Evolutionary conservation across 2,329 filamentous ascomycete species (phyloP).

Genomic region (Aspergillus pseudotamarii): DNA sequence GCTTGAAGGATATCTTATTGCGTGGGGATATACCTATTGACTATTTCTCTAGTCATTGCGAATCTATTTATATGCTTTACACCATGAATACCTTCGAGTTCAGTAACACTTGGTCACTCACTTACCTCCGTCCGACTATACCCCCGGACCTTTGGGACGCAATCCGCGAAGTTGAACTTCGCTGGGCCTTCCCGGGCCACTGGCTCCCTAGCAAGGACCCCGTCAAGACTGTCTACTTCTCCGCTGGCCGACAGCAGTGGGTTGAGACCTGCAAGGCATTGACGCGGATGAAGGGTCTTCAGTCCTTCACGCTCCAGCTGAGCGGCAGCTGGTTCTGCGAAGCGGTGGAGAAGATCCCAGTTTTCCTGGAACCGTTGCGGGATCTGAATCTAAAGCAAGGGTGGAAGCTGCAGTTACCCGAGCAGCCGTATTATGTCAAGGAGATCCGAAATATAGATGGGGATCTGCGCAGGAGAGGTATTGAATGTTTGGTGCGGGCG

Average conservation of each 20-base stretch:
- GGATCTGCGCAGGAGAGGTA: slow-evolving; percentile 35
- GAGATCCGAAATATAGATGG: slow-evolving; percentile 32
- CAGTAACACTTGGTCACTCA: slow-evolving; percentile 44
- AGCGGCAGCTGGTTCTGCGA: slow-evolving; percentile 42
- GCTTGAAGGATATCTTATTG: background rate
- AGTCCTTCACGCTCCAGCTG: slow-evolving; percentile 35
- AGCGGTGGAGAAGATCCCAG: slow-evolving; percentile 36
- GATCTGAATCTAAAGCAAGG: slow-evolving; percentile 24
- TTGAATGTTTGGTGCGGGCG: slow-evolving; percentile 35
- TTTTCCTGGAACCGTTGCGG: slow-evolving; percentile 40
- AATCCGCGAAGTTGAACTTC: slow-evolving; percentile 39
- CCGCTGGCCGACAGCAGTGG: slow-evolving; percentile 41
- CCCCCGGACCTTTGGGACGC: slow-evolving; percentile 30
- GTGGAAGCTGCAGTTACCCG: slow-evolving; percentile 37
- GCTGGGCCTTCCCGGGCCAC: slow-evolving; percentile 44
- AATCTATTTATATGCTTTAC: slow-evolving; percentile 41
- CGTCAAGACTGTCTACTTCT: slow-evolving; percentile 41
- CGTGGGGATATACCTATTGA: background rate
- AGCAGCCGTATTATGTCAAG: slow-evolving; percentile 37
- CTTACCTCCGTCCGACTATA: slow-evolving; percentile 41
- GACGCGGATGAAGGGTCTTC: slow-evolving; percentile 26
- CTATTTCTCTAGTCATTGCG: slow-evolving; percentile 31
- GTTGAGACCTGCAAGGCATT: slow-evolving; percentile 38
- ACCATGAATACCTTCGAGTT: slow-evolving; percentile 41
- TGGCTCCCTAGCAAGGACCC: slow-evolving; percentile 45